Conservation (phyloP, 176 grass and related monocot genomes). For the Oryza meridionalis region DNA sequence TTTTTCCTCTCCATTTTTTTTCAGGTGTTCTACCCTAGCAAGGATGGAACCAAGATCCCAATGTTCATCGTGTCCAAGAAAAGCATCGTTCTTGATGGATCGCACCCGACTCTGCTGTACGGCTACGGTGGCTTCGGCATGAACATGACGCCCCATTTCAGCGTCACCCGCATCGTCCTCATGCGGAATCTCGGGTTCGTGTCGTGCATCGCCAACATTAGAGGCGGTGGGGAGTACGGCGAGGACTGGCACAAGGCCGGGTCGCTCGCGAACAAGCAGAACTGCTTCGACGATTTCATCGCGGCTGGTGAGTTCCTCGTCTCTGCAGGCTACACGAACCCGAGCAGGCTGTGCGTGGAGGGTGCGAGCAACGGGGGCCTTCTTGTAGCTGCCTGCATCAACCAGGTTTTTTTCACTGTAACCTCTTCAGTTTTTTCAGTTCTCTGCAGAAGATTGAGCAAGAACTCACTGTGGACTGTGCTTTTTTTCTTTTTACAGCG, state of each 20-base stretch:
- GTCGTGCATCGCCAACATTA: constrained; percentile 78
- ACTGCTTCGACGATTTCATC: constrained; percentile 94
- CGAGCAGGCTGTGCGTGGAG: constrained; percentile 72
- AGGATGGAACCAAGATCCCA: constrained; percentile 82
- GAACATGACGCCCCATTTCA: constrained; percentile 82
- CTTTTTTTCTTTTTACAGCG: constrained; percentile 48
- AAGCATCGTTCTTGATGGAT: constrained; percentile 63
- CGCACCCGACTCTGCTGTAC: constrained; percentile 69
- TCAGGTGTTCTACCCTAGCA: constrained; percentile 73
- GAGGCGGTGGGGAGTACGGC: constrained; percentile 93
- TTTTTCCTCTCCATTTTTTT: background rate
- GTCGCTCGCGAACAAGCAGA: constrained; percentile 79
- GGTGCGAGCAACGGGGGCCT: constrained; percentile 93
- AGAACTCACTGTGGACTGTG: background rate
- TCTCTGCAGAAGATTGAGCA: background rate
- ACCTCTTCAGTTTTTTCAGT: background rate
- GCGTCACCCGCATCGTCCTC: constrained; percentile 62
- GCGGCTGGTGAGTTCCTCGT: constrained; percentile 77
- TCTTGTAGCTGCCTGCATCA: constrained; percentile 89
- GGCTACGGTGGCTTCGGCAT: constrained; percentile 88
- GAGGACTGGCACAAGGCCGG: constrained; percentile 85
- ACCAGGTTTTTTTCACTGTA: constrained; percentile 51
- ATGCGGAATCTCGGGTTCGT: constrained; percentile 69
- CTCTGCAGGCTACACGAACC: constrained; percentile 65
- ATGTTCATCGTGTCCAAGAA: constrained; percentile 86